phyloP scores from a whole-genome alignment of 129 eudicot genomes.

The Apium graveolens region DNA sequence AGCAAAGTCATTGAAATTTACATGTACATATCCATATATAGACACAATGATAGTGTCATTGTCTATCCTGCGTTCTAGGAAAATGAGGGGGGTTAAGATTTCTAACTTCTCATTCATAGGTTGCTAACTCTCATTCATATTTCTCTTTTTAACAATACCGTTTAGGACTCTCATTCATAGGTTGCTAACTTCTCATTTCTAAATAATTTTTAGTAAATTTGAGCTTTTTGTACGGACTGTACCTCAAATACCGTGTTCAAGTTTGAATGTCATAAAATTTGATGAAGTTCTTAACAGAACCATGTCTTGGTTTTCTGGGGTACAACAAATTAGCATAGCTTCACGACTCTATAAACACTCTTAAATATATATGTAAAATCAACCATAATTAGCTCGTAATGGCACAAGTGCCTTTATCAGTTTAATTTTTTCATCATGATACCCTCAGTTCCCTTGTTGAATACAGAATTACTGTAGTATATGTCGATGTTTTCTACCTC shows the following conservation, averaged over 20 bases:
- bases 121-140: no score
- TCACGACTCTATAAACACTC: neutral
- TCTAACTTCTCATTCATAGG: no score
- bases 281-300: neutral
- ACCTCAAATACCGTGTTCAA: neutral
- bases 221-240: neutral
- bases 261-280: neutral
- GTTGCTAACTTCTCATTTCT: neutral
- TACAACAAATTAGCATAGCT: neutral
- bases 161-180: neutral
- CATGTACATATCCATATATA: no score
- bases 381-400: neutral
- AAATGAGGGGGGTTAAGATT: neutral
- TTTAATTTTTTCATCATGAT: no score
- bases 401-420: neutral
- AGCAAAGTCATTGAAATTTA: neutral
- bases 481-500: neutral
- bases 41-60: neutral
- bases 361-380: neutral
- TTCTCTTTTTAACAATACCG: neutral
- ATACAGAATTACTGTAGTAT: neutral
- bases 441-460: neutral
- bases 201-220: neutral
- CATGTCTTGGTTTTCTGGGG: neutral
- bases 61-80: neutral